These are phyloP conservation scores for Botrytis medusae DNA, from an alignment of 2,329 filamentous ascomycete genomes.

Conservation along the genomic window DNA sequence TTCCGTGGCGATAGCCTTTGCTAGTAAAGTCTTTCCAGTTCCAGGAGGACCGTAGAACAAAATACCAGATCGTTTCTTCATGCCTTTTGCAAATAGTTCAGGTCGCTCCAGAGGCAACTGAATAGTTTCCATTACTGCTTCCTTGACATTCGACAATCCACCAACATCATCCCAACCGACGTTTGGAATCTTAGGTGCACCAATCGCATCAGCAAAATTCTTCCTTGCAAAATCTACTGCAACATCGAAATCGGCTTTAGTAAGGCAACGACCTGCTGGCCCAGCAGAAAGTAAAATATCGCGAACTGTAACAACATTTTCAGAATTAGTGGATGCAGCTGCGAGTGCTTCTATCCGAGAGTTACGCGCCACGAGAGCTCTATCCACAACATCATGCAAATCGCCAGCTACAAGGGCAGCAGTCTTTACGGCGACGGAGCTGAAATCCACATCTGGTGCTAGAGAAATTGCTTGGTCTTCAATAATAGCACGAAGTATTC, in stretches of 20 bases:
- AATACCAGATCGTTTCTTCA: slow-evolving; percentile 96
- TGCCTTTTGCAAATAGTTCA: slow-evolving; percentile 92
- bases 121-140: slow-evolving; percentile 95
- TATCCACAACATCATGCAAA: slow-evolving; percentile 88
- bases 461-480: slow-evolving; percentile 73
- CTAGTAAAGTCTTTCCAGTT: slow-evolving; percentile 88
- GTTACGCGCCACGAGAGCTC: slow-evolving; percentile 75
- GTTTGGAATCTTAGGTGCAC: slow-evolving; percentile 95
- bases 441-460: slow-evolving; percentile 79
- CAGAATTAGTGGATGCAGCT: slow-evolving; percentile 44
- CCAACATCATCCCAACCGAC: slow-evolving; percentile 96
- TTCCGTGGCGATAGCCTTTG: slow-evolving; percentile 90
- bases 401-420: slow-evolving; percentile 94
- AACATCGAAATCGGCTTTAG: slow-evolving; percentile 81
- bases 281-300: slow-evolving; percentile 91
- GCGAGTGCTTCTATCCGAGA: slow-evolving; percentile 75
- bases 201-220: slow-evolving; percentile 97
- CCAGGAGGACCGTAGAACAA: slow-evolving; percentile 89
- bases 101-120: slow-evolving; percentile 88
- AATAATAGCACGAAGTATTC: slow-evolving; percentile 77
- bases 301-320: slow-evolving; percentile 60
- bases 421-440: slow-evolving; percentile 87
- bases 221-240: slow-evolving; percentile 94
- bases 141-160: slow-evolving; percentile 89
- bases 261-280: slow-evolving; percentile 72